These are phyloP conservation scores for Orbilia javanica DNA, from an alignment of 2,329 filamentous ascomycete species.

Conservation along the genomic window DNA sequence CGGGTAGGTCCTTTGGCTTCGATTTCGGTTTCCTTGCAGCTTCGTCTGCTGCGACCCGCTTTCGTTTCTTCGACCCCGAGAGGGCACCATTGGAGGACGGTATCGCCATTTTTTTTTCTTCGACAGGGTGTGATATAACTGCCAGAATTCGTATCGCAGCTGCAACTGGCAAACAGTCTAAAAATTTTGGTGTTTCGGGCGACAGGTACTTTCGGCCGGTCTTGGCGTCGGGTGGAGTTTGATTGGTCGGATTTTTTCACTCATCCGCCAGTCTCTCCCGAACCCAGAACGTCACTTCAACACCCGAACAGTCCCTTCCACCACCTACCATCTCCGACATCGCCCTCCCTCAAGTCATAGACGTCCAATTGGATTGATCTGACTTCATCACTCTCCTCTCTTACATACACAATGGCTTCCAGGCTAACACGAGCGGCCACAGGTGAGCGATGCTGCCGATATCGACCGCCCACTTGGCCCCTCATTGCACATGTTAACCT, in stretches of 20 bases:
- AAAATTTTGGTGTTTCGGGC: constrained; percentile 55
- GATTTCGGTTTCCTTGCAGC: constrained; percentile 28
- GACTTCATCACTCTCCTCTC: constrained; percentile 39
- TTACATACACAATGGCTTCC: constrained; percentile 51
- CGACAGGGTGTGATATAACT: background rate
- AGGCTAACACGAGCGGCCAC: constrained; percentile 55
- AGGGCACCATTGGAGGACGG: constrained; percentile 29
- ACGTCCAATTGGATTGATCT: constrained; percentile 58
- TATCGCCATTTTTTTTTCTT: constrained; percentile 47
- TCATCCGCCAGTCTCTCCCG: constrained; percentile 57
- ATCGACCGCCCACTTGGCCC: constrained; percentile 12
- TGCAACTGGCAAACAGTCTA: background rate
- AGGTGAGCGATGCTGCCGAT: constrained; percentile 35
- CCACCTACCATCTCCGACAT: constrained; percentile 45
- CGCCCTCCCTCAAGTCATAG: constrained; percentile 40
- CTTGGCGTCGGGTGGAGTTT: constrained; percentile 48
- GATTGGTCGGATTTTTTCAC: constrained; percentile 56
- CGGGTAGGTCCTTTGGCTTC: constrained; percentile 38
- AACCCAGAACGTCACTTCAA: constrained; percentile 58
- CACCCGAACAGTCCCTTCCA: constrained; percentile 48
- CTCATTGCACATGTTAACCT: constrained; percentile 61
- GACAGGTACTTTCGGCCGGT: constrained; percentile 29
- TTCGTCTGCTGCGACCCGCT: constrained; percentile 49
- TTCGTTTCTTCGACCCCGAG: constrained; percentile 53
- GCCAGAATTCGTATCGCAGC: background rate